phyloP scores from a whole-genome alignment of 331 rosid genomes.

The Erythrophleum ivorense region DNA sequence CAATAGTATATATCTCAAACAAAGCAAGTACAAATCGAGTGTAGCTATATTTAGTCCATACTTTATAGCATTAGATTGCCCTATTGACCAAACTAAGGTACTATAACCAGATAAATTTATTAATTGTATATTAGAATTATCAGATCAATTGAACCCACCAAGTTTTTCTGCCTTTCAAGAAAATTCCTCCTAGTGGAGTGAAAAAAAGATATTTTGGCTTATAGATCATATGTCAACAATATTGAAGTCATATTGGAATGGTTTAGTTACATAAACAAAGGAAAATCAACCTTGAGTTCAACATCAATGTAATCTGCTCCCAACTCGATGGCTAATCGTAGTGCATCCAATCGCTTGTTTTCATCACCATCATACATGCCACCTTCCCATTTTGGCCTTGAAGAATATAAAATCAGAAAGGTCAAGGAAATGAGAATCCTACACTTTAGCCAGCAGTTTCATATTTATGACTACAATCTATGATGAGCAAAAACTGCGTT shows the following conservation, averaged over 20 bases:
- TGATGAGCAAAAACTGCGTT: neutral
- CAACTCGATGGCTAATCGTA: slow-evolving; percentile 78
- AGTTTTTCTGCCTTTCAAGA: neutral
- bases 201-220: neutral
- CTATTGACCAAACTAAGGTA: slow-evolving; percentile 18
- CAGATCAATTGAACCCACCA: slow-evolving; percentile 27
- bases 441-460: slow-evolving; percentile 2
- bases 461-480: neutral
- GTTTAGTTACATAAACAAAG: slow-evolving; percentile 4
- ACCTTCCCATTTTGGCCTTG: slow-evolving; percentile 94
- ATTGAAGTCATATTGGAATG: slow-evolving; percentile 26
- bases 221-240: neutral
- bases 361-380: slow-evolving; percentile 93
- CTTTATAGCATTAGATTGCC: neutral
- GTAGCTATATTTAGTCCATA: slow-evolving; percentile 8
- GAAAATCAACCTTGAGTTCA: slow-evolving; percentile 79
- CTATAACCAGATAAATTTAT: neutral
- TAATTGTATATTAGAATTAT: neutral
- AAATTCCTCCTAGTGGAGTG: neutral
- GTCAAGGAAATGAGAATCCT: neutral
- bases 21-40: slow-evolving; percentile 4
- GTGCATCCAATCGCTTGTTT: slow-evolving; percentile 66
- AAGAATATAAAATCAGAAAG: slow-evolving; percentile 22
- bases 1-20: slow-evolving; percentile 19
- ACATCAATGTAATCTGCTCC: slow-evolving; percentile 93